Conservation (phyloP, 2,329 filamentous ascomycete genomes). For the Pyrenochaeta sp. region DNA sequence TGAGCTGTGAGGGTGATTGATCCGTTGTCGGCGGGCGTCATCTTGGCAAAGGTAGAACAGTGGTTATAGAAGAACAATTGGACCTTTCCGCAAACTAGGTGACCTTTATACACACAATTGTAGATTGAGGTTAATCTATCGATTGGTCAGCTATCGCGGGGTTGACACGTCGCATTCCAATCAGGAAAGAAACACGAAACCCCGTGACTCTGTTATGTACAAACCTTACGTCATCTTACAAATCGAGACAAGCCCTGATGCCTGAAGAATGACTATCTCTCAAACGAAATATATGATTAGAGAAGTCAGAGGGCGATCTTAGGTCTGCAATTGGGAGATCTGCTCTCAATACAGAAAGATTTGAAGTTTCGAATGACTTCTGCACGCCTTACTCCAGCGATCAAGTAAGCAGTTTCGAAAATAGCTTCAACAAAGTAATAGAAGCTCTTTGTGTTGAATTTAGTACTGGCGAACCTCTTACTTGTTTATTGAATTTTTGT, state of each 20-base stretch:
- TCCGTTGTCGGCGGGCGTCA: constrained; percentile 18
- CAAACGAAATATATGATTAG: background rate
- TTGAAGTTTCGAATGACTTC: too few species aligned
- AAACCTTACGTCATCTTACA: constrained; percentile 3
- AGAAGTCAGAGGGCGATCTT: background rate
- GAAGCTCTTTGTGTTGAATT: too few species aligned
- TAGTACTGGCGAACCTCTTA: too few species aligned
- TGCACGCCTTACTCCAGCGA: too few species aligned
- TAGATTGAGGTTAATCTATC: background rate
- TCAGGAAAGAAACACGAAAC: constrained; percentile 12
- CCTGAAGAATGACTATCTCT: too few species aligned
- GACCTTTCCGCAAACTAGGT: background rate
- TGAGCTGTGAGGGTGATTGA: constrained; percentile 44
- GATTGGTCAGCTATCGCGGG: constrained; percentile 27
- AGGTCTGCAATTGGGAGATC: too few species aligned
- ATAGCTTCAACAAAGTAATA: too few species aligned
- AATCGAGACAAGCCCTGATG: too few species aligned
- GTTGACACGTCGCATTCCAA: constrained; percentile 11
- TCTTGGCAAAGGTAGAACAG: constrained; percentile 1
- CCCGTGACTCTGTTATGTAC: constrained; percentile 10
- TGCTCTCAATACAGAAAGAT: too few species aligned
- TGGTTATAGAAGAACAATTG: background rate
- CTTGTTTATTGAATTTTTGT: too few species aligned
- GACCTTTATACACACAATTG: background rate
- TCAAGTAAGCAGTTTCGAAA: too few species aligned